Conservation (phyloP, 129 eudicot genomes). For the Silybum marianum region DNA sequence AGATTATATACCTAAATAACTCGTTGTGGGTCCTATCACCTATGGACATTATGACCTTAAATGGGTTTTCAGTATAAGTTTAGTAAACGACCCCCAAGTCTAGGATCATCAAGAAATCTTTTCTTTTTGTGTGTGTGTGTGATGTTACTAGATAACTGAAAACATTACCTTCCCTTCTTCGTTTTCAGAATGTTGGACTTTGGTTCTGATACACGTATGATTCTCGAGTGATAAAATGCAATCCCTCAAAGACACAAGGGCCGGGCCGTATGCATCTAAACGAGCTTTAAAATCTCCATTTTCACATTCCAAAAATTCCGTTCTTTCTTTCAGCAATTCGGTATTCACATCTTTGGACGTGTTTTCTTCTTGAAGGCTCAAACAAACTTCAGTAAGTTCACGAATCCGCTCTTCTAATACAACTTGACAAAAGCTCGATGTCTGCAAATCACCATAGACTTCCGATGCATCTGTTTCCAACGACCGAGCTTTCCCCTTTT, state of each 20-base stretch:
- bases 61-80: too few relatives aligned
- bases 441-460: constrained; percentile 57
- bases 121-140: too few relatives aligned
- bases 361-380: constrained; percentile 45
- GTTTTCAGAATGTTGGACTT: constrained; percentile 41
- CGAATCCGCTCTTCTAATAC: constrained; percentile 65
- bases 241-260: constrained; percentile 57
- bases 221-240: constrained; percentile 69
- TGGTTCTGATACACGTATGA: constrained; percentile 34
- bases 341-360: constrained; percentile 32
- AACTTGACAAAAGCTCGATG: constrained; percentile 43
- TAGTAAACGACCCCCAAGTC: too few relatives aligned
- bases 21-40: too few relatives aligned
- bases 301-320: constrained; percentile 49
- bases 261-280: constrained; percentile 57
- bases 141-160: not conserved
- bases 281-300: constrained; percentile 59
- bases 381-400: constrained; percentile 61
- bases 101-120: too few relatives aligned
- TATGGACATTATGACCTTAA: too few relatives aligned
- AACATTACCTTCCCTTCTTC: constrained; percentile 55
- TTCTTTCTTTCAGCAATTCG: constrained; percentile 44
- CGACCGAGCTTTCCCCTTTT: constrained; percentile 40
- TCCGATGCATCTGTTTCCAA: constrained; percentile 54
- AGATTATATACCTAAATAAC: too few relatives aligned